A percentile compares a stretch with the other conserved stretches of the same genome.
Evolutionary conservation across 164 flowering plant species (phyloP).

Genomic region (Litsea cubeba): DNA sequence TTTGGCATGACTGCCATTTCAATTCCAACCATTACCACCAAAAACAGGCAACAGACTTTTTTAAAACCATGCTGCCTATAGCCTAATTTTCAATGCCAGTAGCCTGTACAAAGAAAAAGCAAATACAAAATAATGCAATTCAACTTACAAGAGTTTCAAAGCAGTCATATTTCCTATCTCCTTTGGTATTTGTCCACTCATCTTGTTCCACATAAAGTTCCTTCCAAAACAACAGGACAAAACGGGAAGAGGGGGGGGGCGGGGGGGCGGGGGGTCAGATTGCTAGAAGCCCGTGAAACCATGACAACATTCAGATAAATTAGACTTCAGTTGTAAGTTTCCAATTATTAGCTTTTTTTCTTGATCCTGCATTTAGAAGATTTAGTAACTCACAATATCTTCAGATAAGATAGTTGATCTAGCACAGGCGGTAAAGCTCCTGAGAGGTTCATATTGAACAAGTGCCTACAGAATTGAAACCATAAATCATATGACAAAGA

Average conservation of each 20-base stretch:
- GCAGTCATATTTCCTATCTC: slow-evolving; percentile 77
- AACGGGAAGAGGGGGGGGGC: neutral
- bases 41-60: no score
- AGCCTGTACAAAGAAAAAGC: no score
- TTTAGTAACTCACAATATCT: slow-evolving; percentile 58
- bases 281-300: neutral
- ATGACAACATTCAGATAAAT: neutral
- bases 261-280: neutral
- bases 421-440: slow-evolving; percentile 77
- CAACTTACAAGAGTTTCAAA: slow-evolving; percentile 75
- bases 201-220: slow-evolving; percentile 90
- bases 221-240: slow-evolving; percentile 29
- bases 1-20: no score
- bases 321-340: neutral
- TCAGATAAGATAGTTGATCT: slow-evolving; percentile 58
- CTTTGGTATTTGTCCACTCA: slow-evolving; percentile 79
- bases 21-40: no score
- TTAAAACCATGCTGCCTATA: no score
- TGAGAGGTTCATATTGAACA: slow-evolving; percentile 57
- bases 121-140: neutral
- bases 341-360: neutral
- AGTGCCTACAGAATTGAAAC: slow-evolving; percentile 15
- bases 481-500: neutral
- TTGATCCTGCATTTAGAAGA: neutral
- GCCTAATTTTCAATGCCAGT: no score